These are phyloP conservation scores for Amaranthus tricolor DNA, from an alignment of 179 eudicot genomes.

Conservation along the genomic window DNA sequence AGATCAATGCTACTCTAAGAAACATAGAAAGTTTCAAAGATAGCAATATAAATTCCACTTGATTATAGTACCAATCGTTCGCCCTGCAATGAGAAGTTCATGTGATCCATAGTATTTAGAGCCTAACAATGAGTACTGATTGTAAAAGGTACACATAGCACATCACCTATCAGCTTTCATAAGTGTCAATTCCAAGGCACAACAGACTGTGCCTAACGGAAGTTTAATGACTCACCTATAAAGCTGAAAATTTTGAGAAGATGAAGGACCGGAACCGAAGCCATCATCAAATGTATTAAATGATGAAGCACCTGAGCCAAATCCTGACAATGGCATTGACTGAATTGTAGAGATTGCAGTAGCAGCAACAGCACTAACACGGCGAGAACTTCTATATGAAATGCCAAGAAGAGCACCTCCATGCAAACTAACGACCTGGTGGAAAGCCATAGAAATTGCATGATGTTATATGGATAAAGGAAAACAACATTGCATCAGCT, in stretches of 20 bases:
- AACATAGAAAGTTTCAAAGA: neutral
- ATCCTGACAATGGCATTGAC: slow-evolving; percentile 85
- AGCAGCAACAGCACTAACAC: slow-evolving; percentile 74
- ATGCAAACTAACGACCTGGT: slow-evolving; percentile 70
- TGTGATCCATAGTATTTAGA: neutral
- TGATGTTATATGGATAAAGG: neutral
- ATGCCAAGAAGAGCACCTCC: slow-evolving; percentile 94
- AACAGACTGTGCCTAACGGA: neutral
- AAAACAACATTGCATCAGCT: neutral
- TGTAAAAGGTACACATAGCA: slow-evolving; percentile 1
- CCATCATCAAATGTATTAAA: slow-evolving; percentile 76
- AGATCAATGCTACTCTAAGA: neutral
- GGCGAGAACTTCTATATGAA: slow-evolving; percentile 79
- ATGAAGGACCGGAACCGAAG: slow-evolving; percentile 43
- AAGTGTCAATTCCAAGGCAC: neutral
- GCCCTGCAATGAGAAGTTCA: neutral
- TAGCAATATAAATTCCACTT: neutral
- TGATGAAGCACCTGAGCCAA: slow-evolving; percentile 65
- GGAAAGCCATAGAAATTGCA: slow-evolving; percentile 14
- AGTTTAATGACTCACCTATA: slow-evolving; percentile 49
- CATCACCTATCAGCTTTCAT: neutral
- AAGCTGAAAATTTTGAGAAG: slow-evolving; percentile 79
- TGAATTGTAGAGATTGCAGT: slow-evolving; percentile 86
- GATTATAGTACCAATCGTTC: neutral
- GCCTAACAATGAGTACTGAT: neutral